Base-by-base conservation (phyloP, 2,329 filamentous ascomycete species). In the Fusarium odoratissimum region DNA sequence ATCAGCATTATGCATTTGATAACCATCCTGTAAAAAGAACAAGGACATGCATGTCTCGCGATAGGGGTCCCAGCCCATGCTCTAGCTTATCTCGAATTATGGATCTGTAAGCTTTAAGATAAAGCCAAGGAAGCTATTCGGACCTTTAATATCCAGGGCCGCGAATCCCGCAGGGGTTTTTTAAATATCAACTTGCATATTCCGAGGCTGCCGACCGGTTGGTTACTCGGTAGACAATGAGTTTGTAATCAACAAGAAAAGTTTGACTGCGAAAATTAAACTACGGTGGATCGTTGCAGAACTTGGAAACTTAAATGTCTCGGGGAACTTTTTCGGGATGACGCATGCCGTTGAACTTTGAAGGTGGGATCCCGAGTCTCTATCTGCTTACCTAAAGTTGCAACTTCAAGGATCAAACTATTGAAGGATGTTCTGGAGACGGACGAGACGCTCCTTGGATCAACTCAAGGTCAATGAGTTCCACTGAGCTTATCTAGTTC, bases 401-500 rank as follows among this genome's bases (percentile, higher is more conserved):
- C 2, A 28, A 35, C 31, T 41, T 41, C 25, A 17, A 60, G 33
- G 28, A 11, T 41, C n/a, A 17, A 25, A 37, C 12, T 28, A 30
- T 30, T 6, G 14, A 31, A 19, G 10, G 28, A 37, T 30, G 19
- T 10, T 5, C 23, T 31, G 9, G 8, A 48, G 11, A 16, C 25
- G 55, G 56, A 49, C 21, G 9, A 13, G 37, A 30, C 37, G 25
- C 35, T 49, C 63, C 41, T 54, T 23, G 14, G 33, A 48, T 48
- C 63, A 67, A 25, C 8, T 40, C 17, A 16, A 55, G 51, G 30
- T 62, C 45, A 49, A 14, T 12, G 8, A 55, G 64, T 68, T 62
- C 48, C 65, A 68, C 65, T 28, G 31, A 55, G 65, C 48, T 68
- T 68, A 68, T 68, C 64, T 63, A 54, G 64, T 62, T 48, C 64